Conservation (phyloP, 2,329 filamentous ascomycete genomes). For the Epichloe uncinata region DNA sequence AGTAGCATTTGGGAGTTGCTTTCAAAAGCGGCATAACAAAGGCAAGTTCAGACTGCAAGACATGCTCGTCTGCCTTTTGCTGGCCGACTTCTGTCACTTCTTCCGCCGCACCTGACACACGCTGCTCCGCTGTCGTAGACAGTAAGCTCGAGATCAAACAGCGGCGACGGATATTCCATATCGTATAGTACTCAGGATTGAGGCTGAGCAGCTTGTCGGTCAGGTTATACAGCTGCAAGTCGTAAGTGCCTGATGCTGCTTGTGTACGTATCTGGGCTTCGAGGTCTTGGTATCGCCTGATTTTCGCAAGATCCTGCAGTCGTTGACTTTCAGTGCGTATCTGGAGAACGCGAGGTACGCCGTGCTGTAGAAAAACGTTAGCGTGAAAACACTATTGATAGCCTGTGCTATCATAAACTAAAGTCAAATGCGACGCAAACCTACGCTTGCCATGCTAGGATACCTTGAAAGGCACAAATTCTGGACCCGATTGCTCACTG, state of each 20-base stretch:
- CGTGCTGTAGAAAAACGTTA: conserved; percentile 28
- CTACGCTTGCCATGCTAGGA: too few relatives aligned
- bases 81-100: too few relatives aligned
- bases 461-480: too few relatives aligned
- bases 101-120: too few relatives aligned
- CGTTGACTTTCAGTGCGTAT: conserved; percentile 50
- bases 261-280: conserved; percentile 44
- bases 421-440: too few relatives aligned
- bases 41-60: background rate
- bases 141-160: conserved; percentile 48
- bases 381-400: too few relatives aligned
- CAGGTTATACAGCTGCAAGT: conserved; percentile 7
- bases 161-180: conserved; percentile 78
- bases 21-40: background rate
- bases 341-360: conserved; percentile 52
- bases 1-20: background rate
- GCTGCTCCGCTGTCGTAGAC: conserved; percentile 16
- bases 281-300: conserved; percentile 55
- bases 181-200: conserved; percentile 82
- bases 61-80: background rate
- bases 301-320: conserved; percentile 55
- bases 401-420: too few relatives aligned
- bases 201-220: conserved; percentile 52
- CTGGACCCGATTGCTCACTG: too few relatives aligned
- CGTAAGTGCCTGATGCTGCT: background rate